A percentile compares a stretch with the other conserved stretches of the same genome.
Evolutionary conservation across 805 yeast genomes (phyloP).

Genomic region (Saccharomycopsis synnaedendra): DNA sequence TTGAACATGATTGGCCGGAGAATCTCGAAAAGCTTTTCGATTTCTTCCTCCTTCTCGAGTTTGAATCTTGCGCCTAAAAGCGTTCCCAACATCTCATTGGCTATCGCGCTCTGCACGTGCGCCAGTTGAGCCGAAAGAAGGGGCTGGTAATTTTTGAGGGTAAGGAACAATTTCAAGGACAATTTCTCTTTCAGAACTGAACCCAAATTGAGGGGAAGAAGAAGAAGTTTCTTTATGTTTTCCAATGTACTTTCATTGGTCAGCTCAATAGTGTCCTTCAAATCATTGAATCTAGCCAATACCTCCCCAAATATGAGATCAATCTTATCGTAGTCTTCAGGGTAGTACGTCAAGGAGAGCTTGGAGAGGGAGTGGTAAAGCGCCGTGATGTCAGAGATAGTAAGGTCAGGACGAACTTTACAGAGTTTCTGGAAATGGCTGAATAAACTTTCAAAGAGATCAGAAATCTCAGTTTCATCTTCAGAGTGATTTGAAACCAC

Average conservation of each 20-base stretch:
- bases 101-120: constrained; percentile 42
- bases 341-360: constrained; percentile 57
- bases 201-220: constrained; percentile 35
- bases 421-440: constrained; percentile 45
- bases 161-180: constrained; percentile 24
- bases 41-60: constrained; percentile 34
- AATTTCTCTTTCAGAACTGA: constrained; percentile 7
- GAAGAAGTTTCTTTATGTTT: constrained; percentile 34
- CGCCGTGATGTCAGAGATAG: constrained; percentile 52
- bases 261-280: constrained; percentile 19
- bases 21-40: constrained; percentile 49
- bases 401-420: constrained; percentile 50
- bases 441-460: constrained; percentile 59
- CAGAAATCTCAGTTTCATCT: constrained; percentile 13
- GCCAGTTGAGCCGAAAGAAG: constrained; percentile 44
- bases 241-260: constrained; percentile 23
- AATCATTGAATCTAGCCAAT: constrained; percentile 25
- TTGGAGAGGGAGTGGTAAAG: constrained; percentile 56
- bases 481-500: constrained; percentile 9
- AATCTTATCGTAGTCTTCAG: constrained; percentile 46
- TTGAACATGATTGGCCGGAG: constrained; percentile 40
- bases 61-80: constrained; percentile 31
- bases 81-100: constrained; percentile 50
- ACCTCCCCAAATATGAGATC: constrained; percentile 53
- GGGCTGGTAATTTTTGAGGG: constrained; percentile 37